Evolutionary conservation across 176 grass and related monocot genomes (phyloP).

Genomic region (Microstegium vimineum): DNA sequence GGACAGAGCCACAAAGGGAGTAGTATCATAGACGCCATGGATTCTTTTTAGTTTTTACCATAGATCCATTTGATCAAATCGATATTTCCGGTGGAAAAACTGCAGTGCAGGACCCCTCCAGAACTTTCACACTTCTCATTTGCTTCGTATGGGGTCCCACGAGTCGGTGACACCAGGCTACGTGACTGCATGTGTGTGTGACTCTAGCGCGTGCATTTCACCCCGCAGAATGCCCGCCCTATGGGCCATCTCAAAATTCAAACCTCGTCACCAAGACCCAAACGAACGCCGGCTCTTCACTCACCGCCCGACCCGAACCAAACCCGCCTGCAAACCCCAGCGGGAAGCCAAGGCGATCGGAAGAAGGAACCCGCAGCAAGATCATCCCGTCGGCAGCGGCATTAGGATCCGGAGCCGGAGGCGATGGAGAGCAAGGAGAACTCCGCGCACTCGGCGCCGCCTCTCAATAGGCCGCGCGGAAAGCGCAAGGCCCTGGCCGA

Average conservation of each 20-base stretch:
- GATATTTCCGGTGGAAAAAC: background rate
- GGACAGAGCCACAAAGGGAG: too few relatives aligned
- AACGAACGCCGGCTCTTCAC: background rate
- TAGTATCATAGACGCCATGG: background rate
- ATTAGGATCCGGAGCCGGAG: background rate
- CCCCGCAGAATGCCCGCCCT: background rate
- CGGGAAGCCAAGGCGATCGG: background rate
- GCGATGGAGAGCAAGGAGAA: slow-evolving; percentile 21
- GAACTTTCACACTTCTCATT: background rate
- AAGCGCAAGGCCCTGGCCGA: slow-evolving; percentile 28
- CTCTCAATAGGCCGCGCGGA: background rate
- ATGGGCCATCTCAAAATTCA: background rate
- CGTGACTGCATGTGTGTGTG: too few relatives aligned
- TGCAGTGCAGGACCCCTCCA: background rate
- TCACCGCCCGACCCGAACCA: background rate
- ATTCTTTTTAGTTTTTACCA: background rate
- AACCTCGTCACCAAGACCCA: background rate
- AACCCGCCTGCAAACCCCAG: background rate
- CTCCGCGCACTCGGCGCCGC: background rate
- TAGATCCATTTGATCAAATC: background rate
- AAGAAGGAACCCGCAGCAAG: background rate
- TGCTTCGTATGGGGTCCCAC: background rate
- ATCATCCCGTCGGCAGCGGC: background rate
- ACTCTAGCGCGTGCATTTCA: background rate
- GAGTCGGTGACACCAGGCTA: background rate